phyloP scores from a whole-genome alignment of 1,284 basidiomycete species.

The Rhodotorula sp. region DNA sequence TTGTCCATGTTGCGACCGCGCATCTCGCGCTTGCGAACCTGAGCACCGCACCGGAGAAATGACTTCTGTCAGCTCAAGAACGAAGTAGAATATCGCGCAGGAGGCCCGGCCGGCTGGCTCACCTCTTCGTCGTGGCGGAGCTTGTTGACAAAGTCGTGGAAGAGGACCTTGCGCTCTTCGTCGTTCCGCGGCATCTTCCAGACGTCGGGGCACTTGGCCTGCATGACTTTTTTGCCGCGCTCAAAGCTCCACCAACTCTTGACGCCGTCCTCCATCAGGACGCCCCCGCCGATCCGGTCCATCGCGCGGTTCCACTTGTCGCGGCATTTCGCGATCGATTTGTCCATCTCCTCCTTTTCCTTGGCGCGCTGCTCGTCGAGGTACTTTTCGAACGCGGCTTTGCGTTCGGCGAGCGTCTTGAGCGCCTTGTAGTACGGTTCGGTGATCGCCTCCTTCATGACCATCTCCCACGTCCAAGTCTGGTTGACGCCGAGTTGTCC shows the following conservation, averaged over 20 bases:
- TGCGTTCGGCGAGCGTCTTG: slow-evolving; percentile 90
- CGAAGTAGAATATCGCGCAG: no score
- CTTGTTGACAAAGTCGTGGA: slow-evolving; percentile 82
- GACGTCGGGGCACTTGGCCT: slow-evolving; percentile 39
- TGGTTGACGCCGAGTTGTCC: slow-evolving; percentile 83
- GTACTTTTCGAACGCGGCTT: slow-evolving; percentile 63
- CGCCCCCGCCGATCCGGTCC: slow-evolving; percentile 36
- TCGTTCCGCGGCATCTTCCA: slow-evolving; percentile 59
- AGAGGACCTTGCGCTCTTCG: slow-evolving; percentile 75
- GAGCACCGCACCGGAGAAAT: no score
- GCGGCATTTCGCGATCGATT: slow-evolving; percentile 34
- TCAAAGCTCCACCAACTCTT: slow-evolving; percentile 48
- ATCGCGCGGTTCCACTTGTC: slow-evolving; percentile 38
- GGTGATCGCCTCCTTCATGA: slow-evolving; percentile 95
- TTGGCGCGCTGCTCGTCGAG: slow-evolving; percentile 44
- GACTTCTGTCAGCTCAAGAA: neutral
- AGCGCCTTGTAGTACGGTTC: slow-evolving; percentile 96
- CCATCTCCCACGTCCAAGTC: slow-evolving; percentile 96
- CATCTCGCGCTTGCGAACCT: slow-evolving; percentile 53
- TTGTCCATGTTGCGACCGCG: slow-evolving; percentile 72
- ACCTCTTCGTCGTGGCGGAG: slow-evolving; percentile 82
- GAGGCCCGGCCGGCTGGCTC: slow-evolving; percentile 45
- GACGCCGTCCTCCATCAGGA: slow-evolving; percentile 41
- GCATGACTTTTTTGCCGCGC: slow-evolving; percentile 37
- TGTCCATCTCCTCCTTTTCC: slow-evolving; percentile 41